Conservation (phyloP, 1,139 yeast species). For the Saccharomycopsis hybrid region DNA sequence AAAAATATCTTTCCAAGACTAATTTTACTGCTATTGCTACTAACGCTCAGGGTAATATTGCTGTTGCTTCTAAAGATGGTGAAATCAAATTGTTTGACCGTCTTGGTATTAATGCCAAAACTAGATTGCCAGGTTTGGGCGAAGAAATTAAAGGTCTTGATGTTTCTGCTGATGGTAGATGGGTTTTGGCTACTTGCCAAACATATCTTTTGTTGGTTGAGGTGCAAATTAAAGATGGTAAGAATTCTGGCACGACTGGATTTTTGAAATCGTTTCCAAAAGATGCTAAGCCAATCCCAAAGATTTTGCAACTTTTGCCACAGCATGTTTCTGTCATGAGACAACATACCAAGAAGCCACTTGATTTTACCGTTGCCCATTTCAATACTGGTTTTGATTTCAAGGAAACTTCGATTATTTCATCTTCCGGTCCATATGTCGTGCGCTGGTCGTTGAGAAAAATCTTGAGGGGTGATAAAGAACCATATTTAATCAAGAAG, state of each 20-base stretch:
- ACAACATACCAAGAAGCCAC: slow-evolving; percentile 42
- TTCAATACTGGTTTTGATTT: slow-evolving; percentile 64
- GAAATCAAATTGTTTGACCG: slow-evolving; percentile 68
- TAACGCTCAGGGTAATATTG: slow-evolving; percentile 66
- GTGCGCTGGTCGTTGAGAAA: slow-evolving; percentile 73
- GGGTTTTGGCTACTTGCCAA: slow-evolving; percentile 75
- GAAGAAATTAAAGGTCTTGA: slow-evolving; percentile 63
- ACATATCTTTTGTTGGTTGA: slow-evolving; percentile 66
- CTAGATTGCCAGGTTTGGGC: slow-evolving; percentile 75
- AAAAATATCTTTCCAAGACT: slow-evolving; percentile 47
- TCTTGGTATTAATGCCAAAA: slow-evolving; percentile 69
- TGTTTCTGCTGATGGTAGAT: slow-evolving; percentile 71
- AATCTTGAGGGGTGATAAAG: slow-evolving; percentile 45
- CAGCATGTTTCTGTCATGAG: slow-evolving; percentile 67
- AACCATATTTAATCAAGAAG: slow-evolving; percentile 57
- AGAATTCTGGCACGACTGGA: slow-evolving; percentile 55
- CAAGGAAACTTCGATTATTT: slow-evolving; percentile 64
- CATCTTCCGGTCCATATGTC: slow-evolving; percentile 76
- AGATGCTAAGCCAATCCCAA: slow-evolving; percentile 64
- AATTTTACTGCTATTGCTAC: slow-evolving; percentile 62
- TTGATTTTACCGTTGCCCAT: slow-evolving; percentile 63
- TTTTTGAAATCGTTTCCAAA: slow-evolving; percentile 59
- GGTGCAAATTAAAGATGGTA: slow-evolving; percentile 53
- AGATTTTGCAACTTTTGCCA: slow-evolving; percentile 59
- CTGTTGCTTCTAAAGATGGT: slow-evolving; percentile 71